Base-by-base conservation (phyloP, 2,329 filamentous ascomycete species). In the Cladosporium halotolerans region DNA sequence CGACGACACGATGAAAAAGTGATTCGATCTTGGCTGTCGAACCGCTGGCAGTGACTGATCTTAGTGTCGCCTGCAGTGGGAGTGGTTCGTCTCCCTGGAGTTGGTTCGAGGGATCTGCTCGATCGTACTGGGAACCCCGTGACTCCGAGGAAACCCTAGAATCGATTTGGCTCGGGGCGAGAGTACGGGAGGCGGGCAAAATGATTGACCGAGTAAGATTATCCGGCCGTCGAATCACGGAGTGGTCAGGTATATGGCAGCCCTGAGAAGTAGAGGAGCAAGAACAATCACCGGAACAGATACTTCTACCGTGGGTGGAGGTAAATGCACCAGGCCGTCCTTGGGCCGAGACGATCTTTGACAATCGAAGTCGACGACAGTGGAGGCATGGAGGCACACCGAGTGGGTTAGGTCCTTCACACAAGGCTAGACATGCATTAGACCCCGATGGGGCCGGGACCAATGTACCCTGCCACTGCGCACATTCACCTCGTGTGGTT, bases 401-500 rank as follows among this genome's bases (percentile, higher is more conserved):
- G 50, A 54, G 61, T 58, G 57, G 59, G 57, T 60, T 54, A 57
- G 55, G 58, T 60, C 60, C 60, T 58, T 63, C 60, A 56, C 50
- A 57, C 62, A 63, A 58, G 62, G 62, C 62, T 64, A 65, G 61
- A 64, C 57, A 63, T 59, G 60, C 62, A 61, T 60, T 60, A 61
- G 62, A 57, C 56, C 58, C 58, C 60, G 59, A 62, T 54, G 56
- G 58, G 57, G 57, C 61, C 57, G 56, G 60, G 55, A 60, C 56
- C 23, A 51, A 55, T 44, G 46, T 54, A 57, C 57, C 59, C 57
- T 63, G 61, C 54, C 56, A 57, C 45, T 51, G 54, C 48, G 57
- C 60, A 60, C 59, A 60, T 57, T 58, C 57, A 58, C 56, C 53
- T 57, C 54, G 42, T 62, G 56, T 63, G 63, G 61, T 64, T 64